Conservation (phyloP, 2,329 filamentous ascomycete species). For the Rhinocladiella similis region DNA sequence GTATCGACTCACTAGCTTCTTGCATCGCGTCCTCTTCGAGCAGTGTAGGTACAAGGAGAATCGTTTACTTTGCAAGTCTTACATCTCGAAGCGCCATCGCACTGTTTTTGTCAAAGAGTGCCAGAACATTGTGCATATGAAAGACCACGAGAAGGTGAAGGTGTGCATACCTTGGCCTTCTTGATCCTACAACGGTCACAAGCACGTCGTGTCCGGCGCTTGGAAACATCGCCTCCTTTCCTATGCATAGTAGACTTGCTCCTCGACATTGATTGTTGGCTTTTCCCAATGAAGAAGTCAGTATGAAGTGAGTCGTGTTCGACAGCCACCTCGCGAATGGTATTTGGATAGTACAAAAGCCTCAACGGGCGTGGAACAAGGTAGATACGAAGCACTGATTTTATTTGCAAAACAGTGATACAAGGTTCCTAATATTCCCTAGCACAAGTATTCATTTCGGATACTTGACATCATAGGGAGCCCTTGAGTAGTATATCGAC, state of each 20-base stretch:
- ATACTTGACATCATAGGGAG: background rate
- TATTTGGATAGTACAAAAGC: background rate
- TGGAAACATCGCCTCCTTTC: background rate
- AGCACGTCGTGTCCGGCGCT: slow-evolving; percentile 7
- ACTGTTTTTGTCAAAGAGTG: slow-evolving; percentile 1
- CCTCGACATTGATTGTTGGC: background rate
- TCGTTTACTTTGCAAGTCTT: slow-evolving; percentile 10
- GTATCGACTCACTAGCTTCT: slow-evolving; percentile 13
- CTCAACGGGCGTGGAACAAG: too few relatives aligned
- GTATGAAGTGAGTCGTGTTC: too few relatives aligned
- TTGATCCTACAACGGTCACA: slow-evolving; percentile 21
- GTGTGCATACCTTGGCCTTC: slow-evolving; percentile 16
- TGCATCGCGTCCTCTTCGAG: slow-evolving; percentile 11
- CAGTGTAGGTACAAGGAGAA: slow-evolving; percentile 12
- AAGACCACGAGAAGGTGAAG: too few relatives aligned
- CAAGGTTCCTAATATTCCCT: too few relatives aligned
- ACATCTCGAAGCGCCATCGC: slow-evolving; percentile 14
- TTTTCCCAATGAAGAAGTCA: background rate
- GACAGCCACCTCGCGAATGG: background rate
- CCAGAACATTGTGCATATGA: background rate
- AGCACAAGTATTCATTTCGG: background rate
- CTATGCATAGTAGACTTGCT: background rate
- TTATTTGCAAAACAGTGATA: too few relatives aligned
- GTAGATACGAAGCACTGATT: too few relatives aligned
- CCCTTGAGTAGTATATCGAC: background rate